phyloP scores from a whole-genome alignment of 192 early-diverging fungal species.

The Dispira parvispora region DNA sequence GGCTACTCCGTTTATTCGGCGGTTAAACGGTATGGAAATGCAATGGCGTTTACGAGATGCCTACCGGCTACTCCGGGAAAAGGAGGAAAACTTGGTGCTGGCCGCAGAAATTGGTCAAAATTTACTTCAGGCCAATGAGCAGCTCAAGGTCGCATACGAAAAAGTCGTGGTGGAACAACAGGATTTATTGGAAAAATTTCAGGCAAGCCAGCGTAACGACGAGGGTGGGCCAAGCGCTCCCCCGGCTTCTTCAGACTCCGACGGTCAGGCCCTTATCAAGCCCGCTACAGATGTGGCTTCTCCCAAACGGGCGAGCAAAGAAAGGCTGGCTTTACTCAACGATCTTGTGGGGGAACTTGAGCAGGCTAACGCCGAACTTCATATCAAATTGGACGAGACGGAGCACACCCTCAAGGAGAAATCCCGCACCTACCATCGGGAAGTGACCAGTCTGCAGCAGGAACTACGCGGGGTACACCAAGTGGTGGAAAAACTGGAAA shows the following conservation, averaged over 20 bases:
- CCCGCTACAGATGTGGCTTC: conserved; percentile 2
- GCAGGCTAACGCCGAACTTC: conserved; percentile 6
- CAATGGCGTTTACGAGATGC: conserved; percentile 6
- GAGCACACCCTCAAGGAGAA: conserved; percentile 7
- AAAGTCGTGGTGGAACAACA: not conserved
- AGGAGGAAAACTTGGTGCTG: conserved; percentile 13
- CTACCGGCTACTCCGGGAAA: conserved; percentile 1
- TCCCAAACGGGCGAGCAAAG: not conserved
- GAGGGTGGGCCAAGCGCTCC: not conserved
- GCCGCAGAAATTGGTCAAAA: conserved; percentile 19
- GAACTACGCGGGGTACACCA: not conserved
- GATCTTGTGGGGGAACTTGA: conserved; percentile 8
- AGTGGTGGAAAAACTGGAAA: conserved; percentile 1
- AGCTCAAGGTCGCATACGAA: conserved; percentile 12
- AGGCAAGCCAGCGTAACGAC: not conserved
- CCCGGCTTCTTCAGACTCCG: not conserved
- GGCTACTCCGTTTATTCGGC: conserved; percentile 3
- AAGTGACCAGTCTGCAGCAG: conserved; percentile 4
- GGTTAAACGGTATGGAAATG: conserved; percentile 1
- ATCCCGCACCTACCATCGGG: not conserved
- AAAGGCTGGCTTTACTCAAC: not conserved
- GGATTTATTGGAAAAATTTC: not conserved
- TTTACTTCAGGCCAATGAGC: conserved; percentile 14
- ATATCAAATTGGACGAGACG: conserved; percentile 4
- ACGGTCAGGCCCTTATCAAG: not conserved